phyloP scores from a whole-genome alignment of 768 basidiomycete genomes.

The Boletus huronensis region DNA sequence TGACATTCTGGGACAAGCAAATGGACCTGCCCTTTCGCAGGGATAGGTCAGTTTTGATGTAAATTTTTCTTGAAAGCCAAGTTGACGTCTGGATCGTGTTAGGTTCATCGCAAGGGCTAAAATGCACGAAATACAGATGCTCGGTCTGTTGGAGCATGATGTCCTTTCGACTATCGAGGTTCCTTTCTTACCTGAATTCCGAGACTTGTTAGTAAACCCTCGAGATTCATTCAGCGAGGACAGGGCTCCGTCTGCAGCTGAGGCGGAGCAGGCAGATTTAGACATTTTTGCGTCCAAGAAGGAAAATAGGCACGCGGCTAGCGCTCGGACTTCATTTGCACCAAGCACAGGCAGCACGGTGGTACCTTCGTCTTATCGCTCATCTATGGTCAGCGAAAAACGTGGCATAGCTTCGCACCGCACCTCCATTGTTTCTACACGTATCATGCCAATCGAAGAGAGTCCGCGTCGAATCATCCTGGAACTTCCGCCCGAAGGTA shows the following conservation, averaged over 20 bases:
- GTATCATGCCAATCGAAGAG: constrained; percentile 68
- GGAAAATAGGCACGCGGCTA: constrained; percentile 32
- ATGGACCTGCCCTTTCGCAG: constrained; percentile 78
- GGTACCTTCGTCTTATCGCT: constrained; percentile 35
- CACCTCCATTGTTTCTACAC: constrained; percentile 43
- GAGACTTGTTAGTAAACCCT: constrained; percentile 31
- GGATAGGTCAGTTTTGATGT: constrained; percentile 53
- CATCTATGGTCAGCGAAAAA: constrained; percentile 36
- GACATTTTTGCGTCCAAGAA: constrained; percentile 58
- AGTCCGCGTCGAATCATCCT: constrained; percentile 51
- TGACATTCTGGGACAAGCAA: constrained; percentile 84
- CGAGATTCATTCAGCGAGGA: constrained; percentile 35
- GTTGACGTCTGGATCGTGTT: constrained; percentile 4
- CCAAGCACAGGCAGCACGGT: constrained; percentile 40
- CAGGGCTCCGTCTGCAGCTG: constrained; percentile 41
- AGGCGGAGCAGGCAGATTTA: constrained; percentile 72
- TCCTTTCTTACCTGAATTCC: constrained; percentile 60
- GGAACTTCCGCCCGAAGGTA: constrained; percentile 49
- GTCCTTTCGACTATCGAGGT: constrained; percentile 87
- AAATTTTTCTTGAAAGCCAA: not conserved
- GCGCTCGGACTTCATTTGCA: constrained; percentile 37
- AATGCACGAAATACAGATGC: constrained; percentile 96
- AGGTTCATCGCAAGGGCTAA: constrained; percentile 94
- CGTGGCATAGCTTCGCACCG: constrained; percentile 42
- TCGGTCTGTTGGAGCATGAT: constrained; percentile 88